A percentile compares a stretch with the other conserved stretches of the same genome.
phyloP scores from a whole-genome alignment of 2,329 filamentous ascomycete species.

The Dendrostoma leiphaemia region DNA sequence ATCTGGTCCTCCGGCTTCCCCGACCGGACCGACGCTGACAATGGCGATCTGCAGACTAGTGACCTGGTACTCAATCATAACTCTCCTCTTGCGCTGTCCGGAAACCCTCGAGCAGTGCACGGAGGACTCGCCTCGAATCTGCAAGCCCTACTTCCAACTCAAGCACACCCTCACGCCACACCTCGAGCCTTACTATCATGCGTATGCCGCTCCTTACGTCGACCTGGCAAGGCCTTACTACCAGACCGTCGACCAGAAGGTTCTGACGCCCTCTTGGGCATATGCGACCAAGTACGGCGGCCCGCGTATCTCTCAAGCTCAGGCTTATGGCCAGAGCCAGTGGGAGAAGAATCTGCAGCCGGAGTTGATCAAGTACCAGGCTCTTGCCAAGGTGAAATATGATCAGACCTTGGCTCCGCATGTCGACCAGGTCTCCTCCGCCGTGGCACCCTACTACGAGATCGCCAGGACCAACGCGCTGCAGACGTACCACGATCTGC shows the following conservation, averaged over 20 bases:
- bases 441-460: constrained; percentile 70
- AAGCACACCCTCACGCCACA: constrained; percentile 67
- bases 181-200: constrained; percentile 79
- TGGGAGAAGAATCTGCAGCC: constrained; percentile 81
- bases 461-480: constrained; percentile 60
- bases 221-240: constrained; percentile 76
- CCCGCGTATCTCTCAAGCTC: constrained; percentile 67
- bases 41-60: constrained; percentile 53
- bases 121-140: constrained; percentile 71
- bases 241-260: constrained; percentile 54
- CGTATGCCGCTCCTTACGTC: constrained; percentile 82
- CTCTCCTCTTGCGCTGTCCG: constrained; percentile 80
- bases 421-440: constrained; percentile 58
- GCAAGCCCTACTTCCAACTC: constrained; percentile 75
- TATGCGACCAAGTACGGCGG: constrained; percentile 73
- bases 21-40: background rate
- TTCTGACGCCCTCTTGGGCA: constrained; percentile 67
- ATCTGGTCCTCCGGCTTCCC: background rate
- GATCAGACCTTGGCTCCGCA: constrained; percentile 70
- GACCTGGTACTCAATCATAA: constrained; percentile 84
- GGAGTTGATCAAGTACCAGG: constrained; percentile 64
- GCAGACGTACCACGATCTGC: constrained; percentile 67
- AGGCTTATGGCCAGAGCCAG: constrained; percentile 64
- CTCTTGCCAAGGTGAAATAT: constrained; percentile 64
- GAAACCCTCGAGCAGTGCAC: constrained; percentile 64